These are phyloP conservation scores for Seminavis robusta DNA, from an alignment of 108 stramenopile genomes.

Conservation along the genomic window DNA sequence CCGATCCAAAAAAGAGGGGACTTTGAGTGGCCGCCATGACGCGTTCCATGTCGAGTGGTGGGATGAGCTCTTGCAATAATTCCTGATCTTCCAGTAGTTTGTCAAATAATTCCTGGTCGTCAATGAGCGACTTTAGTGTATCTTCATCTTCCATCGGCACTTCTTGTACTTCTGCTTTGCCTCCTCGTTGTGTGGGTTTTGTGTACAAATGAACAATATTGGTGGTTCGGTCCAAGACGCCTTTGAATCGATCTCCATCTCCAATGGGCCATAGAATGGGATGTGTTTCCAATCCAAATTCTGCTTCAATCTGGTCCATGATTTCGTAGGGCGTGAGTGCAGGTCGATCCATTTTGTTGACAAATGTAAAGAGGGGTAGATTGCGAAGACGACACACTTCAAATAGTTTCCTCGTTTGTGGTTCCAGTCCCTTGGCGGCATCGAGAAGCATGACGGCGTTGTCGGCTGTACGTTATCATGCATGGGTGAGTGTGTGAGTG, in stretches of 20 bases:
- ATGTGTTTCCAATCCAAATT: slow-evolving; percentile 89
- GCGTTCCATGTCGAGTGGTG: slow-evolving; percentile 86
- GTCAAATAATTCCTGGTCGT: slow-evolving; percentile 77
- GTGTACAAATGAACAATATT: slow-evolving; percentile 88
- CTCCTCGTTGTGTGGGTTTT: slow-evolving; percentile 46
- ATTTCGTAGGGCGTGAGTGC: slow-evolving; percentile 90
- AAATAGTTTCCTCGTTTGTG: slow-evolving; percentile 93
- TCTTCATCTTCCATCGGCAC: slow-evolving; percentile 64
- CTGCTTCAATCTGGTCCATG: slow-evolving; percentile 93
- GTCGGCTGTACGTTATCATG: too few relatives aligned
- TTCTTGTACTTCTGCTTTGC: slow-evolving; percentile 65
- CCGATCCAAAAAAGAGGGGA: slow-evolving; percentile 93
- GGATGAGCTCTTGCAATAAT: slow-evolving; percentile 72
- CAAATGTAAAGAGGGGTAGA: slow-evolving; percentile 87
- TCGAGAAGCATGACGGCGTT: slow-evolving; percentile 96
- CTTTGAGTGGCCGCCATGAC: slow-evolving; percentile 85
- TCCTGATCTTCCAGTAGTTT: slow-evolving; percentile 93
- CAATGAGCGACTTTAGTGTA: slow-evolving; percentile 55
- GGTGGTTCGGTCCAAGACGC: slow-evolving; percentile 81
- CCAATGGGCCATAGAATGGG: slow-evolving; percentile 97
- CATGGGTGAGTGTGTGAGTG: too few relatives aligned
- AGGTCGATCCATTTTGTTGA: slow-evolving; percentile 95
- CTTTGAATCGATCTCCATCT: slow-evolving; percentile 92
- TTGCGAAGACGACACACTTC: slow-evolving; percentile 72
- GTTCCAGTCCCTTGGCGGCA: slow-evolving; percentile 94